Evolutionary conservation across 1,284 basidiomycete genomes (phyloP).

Genomic region (Puccinia polysora): DNA sequence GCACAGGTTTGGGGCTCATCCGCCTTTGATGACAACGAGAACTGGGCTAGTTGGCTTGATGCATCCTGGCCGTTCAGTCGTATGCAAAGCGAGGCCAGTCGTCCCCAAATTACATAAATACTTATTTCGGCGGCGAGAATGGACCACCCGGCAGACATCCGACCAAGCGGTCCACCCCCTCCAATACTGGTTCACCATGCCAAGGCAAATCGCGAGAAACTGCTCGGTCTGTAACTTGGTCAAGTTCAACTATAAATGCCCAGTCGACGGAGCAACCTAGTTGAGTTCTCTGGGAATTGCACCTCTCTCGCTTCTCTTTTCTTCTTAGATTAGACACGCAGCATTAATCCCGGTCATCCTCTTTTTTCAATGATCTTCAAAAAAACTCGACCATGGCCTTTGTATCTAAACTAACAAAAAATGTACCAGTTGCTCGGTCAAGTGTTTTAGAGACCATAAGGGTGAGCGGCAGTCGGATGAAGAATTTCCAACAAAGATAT

Average conservation of each 20-base stretch:
- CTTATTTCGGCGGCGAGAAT: too few species aligned
- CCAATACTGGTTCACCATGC: neutral
- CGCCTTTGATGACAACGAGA: too few species aligned
- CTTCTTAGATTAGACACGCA: neutral
- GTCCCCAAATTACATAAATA: too few species aligned
- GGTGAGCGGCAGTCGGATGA: neutral
- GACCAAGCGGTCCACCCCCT: too few species aligned
- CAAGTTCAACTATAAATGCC: slow-evolving; percentile 31
- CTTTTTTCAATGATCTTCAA: neutral
- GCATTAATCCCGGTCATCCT: neutral
- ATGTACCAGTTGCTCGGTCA: slow-evolving; percentile 31
- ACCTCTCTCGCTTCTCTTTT: neutral
- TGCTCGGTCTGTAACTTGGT: slow-evolving; percentile 5
- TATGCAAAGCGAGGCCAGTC: too few species aligned
- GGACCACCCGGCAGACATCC: too few species aligned
- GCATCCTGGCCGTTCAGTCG: too few species aligned
- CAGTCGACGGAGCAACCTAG: slow-evolving; percentile 18
- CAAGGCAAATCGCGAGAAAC: neutral
- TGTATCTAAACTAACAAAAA: too few species aligned
- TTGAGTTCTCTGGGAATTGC: slow-evolving; percentile 1
- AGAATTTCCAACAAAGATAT: neutral
- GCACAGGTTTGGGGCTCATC: too few species aligned
- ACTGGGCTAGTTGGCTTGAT: too few species aligned
- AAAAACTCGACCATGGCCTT: neutral
- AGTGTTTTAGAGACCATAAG: slow-evolving; percentile 22